Percentiles rank a stretch among this genome's conserved stretches.
These are phyloP conservation scores for Colletotrichum camelliae DNA, from an alignment of 2,329 filamentous ascomycete species.

Conservation along the genomic window DNA sequence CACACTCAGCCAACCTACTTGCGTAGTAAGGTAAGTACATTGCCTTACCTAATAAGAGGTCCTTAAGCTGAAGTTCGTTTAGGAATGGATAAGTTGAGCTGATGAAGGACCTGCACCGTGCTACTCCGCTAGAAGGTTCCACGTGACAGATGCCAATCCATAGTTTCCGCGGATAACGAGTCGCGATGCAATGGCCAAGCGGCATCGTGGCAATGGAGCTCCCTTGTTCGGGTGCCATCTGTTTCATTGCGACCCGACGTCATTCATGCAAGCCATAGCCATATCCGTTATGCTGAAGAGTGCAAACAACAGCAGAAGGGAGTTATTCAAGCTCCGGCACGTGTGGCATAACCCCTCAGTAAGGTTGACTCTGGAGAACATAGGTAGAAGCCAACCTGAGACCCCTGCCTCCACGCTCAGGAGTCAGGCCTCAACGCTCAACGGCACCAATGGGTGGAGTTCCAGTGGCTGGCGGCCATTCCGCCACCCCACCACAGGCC, in stretches of 20 bases:
- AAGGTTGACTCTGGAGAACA: neutral
- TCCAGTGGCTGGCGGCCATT: neutral
- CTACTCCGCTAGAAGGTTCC: neutral
- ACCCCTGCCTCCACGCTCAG: constrained; percentile 4
- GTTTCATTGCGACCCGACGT: neutral
- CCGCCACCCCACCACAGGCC: constrained; percentile 15
- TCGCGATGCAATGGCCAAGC: neutral
- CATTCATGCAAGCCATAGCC: neutral
- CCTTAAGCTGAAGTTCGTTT: neutral
- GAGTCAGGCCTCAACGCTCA: constrained; percentile 12
- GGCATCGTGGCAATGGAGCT: neutral
- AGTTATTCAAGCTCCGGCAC: constrained; percentile 1
- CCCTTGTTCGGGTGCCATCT: neutral
- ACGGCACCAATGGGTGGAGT: constrained; percentile 12
- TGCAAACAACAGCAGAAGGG: neutral
- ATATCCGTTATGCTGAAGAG: neutral
- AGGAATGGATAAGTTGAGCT: neutral
- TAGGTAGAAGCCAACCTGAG: neutral
- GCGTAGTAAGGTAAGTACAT: neutral
- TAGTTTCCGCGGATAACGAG: neutral
- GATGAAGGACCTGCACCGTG: neutral
- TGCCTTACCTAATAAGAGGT: neutral
- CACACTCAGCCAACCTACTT: neutral
- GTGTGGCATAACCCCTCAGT: neutral
- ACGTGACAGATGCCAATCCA: neutral